Base-by-base conservation (phyloP, 306 rosid species). In the Erythrophleum fordii region DNA sequence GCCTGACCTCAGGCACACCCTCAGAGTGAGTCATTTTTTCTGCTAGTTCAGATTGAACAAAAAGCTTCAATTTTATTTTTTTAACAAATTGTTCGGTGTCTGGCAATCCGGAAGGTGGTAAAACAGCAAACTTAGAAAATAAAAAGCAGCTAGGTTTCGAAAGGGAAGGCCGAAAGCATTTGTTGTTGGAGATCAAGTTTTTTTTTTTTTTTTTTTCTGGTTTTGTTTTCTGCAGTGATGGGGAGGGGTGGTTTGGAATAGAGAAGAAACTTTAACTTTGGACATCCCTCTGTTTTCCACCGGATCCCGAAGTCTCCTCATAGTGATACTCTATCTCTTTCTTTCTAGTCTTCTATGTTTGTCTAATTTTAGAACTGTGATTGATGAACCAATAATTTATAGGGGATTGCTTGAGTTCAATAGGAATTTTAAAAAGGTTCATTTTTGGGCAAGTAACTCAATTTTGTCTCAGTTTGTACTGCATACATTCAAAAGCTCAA, bases 1-100 rank as follows among this genome's bases (percentile, higher is more conserved):
- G 31, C 97, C 97, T n/a, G 87, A 88, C 64, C 58, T 88, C 72
- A 28, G 84, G 23, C 90, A 66, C 10, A 88, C 78, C 11, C 22
- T 83, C 75, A 78, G 37, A 26, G 94, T 91, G 23, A 52, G 79
- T 49, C n/a, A 34, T 75, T 29, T 69, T 25, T 78, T 4, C 28
- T 28, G 75, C 34, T 26, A 16, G 3, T 31, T 53, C 0, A 5
- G 61, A 16, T 64, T 17, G 59, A 26, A 69, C 39, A 44, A 3
- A 44, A 45, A 23, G 11, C 8, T 39, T 41, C 14, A 0, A 0
- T 25, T 42, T 44, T 45, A 14, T 5, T 35, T 18, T 3, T 1
- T 6, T 37, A 59, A 16, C 2, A 10, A 37, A 37, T 7, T 26
- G 11, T 68, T 41, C 3, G n/a, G 2, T 72, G 76, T 75, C 59